These are phyloP conservation scores for Sphaerulina musiva DNA, from an alignment of 2,329 filamentous ascomycete genomes.

Conservation along the genomic window DNA sequence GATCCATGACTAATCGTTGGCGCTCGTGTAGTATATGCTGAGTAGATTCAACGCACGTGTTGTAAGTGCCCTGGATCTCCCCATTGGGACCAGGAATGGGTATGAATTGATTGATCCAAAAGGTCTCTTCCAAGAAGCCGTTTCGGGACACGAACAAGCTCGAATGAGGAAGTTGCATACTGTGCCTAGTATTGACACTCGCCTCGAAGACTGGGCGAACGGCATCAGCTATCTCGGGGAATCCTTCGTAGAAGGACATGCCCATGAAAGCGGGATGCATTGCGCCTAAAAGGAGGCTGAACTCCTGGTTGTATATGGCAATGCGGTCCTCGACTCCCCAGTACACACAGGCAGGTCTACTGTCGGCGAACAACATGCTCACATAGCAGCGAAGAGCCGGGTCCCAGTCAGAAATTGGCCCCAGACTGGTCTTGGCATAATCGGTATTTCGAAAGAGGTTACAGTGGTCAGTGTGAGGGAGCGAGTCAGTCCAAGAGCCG, in stretches of 20 bases:
- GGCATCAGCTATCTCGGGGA: conserved; percentile 8
- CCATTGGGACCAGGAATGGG: conserved; percentile 20
- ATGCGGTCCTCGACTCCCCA: conserved; percentile 29
- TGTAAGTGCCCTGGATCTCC: conserved; percentile 21
- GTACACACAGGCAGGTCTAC: conserved; percentile 16
- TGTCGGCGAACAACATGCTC: conserved; percentile 22
- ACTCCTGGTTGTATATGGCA: conserved; percentile 37
- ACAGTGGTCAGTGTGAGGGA: neutral
- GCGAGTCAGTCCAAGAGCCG: neutral
- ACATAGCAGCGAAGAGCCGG: conserved; percentile 16
- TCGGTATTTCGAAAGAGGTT: neutral
- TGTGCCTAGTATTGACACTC: conserved; percentile 11
- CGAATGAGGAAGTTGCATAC: neutral
- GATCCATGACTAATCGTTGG: neutral
- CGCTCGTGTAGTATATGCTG: neutral
- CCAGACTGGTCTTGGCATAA: neutral
- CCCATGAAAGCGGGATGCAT: conserved; percentile 25
- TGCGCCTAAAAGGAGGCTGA: conserved; percentile 28
- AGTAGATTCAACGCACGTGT: conserved; percentile 18
- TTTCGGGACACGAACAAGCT: conserved; percentile 13
- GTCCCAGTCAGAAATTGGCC: neutral
- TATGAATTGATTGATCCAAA: conserved; percentile 22
- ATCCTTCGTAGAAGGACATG: conserved; percentile 14
- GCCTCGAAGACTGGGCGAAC: conserved; percentile 8
- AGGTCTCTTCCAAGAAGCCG: conserved; percentile 22